Conservation (phyloP, 768 basidiomycete species). For the Suillus subalutaceus region DNA sequence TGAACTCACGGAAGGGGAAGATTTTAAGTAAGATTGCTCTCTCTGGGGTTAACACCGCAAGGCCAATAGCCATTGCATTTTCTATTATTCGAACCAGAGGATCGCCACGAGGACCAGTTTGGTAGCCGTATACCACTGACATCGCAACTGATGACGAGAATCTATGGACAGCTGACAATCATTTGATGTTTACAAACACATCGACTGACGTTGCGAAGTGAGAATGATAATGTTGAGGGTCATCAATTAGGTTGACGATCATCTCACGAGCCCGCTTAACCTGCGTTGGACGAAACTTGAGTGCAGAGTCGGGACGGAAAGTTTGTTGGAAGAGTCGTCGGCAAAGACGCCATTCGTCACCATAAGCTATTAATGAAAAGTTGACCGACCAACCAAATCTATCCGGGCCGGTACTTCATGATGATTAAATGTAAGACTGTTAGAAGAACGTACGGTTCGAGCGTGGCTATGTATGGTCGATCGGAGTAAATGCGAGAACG, state of each 20-base stretch:
- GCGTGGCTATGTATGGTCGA: no score
- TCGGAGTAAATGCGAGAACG: no score
- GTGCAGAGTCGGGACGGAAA: not conserved
- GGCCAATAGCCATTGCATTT: not conserved
- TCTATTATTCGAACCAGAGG: not conserved
- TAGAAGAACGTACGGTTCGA: no score
- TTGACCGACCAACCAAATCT: not conserved
- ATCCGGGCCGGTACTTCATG: no score
- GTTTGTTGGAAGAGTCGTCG: not conserved
- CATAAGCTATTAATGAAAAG: not conserved
- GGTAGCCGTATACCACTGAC: not conserved
- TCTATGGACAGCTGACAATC: not conserved
- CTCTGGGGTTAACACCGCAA: not conserved
- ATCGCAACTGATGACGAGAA: not conserved
- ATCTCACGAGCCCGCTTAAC: not conserved
- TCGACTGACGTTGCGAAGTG: not conserved
- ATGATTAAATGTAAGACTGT: no score
- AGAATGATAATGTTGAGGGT: not conserved
- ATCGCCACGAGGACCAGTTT: not conserved
- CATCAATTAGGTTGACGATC: not conserved
- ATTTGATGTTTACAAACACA: not conserved
- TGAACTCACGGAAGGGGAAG: not conserved
- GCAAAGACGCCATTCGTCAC: not conserved
- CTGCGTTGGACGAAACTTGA: not conserved
- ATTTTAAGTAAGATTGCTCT: not conserved